These are phyloP conservation scores for Nematocida displodere DNA, from an alignment of 371 early-diverging fungal genomes.

Conservation along the genomic window DNA sequence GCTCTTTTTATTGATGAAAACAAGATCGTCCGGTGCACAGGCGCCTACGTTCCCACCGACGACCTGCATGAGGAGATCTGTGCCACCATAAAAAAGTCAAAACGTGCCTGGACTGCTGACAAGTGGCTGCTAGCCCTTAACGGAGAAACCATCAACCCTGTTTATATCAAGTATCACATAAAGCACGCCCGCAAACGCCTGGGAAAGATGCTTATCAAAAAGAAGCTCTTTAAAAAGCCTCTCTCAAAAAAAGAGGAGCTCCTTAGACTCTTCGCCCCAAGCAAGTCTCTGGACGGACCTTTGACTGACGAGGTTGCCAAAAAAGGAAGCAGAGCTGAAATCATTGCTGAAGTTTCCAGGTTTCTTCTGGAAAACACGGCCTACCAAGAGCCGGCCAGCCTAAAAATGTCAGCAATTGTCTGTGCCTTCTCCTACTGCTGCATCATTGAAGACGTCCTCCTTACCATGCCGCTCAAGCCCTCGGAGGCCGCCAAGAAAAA, in stretches of 20 bases:
- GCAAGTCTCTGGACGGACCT: background rate
- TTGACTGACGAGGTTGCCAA: background rate
- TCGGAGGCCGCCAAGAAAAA: constrained; percentile 34
- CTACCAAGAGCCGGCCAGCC: constrained; percentile 21
- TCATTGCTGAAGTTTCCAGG: background rate
- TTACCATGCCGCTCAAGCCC: constrained; percentile 4
- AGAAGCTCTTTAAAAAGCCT: constrained; percentile 38
- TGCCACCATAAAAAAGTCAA: constrained; percentile 9
- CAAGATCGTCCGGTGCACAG: background rate
- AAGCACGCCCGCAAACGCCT: constrained; percentile 25
- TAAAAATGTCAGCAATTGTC: constrained; percentile 13
- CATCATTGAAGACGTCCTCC: constrained; percentile 23
- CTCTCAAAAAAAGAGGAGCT: constrained; percentile 15
- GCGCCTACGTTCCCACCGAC: constrained; percentile 9
- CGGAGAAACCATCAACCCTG: constrained; percentile 31
- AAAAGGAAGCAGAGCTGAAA: constrained; percentile 25
- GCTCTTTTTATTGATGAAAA: background rate
- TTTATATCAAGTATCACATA: constrained; percentile 47
- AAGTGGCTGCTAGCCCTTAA: constrained; percentile 41
- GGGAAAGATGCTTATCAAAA: constrained; percentile 1
- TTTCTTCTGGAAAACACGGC: constrained; percentile 1
- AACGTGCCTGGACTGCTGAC: background rate
- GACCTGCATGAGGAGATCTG: constrained; percentile 28
- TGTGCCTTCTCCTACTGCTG: constrained; percentile 38
- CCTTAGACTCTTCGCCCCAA: background rate